Evolutionary conservation across 2,329 filamentous ascomycete species (phyloP), one percentile per base, ranked within the genome.

Genomic region (Achaetomium macrosporum): DNA sequence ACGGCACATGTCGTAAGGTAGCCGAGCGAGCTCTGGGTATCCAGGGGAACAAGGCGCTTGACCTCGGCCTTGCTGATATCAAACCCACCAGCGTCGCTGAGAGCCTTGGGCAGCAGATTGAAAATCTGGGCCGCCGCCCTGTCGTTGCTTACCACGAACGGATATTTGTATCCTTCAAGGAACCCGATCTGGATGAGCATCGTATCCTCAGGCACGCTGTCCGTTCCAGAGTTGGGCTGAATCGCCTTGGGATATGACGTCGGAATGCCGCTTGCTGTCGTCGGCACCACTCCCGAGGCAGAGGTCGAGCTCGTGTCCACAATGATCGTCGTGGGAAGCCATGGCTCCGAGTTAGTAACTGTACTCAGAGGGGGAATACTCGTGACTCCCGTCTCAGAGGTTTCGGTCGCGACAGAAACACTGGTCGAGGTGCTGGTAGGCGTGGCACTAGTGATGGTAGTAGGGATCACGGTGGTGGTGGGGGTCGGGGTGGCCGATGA

Each of bases 101-200:
- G 76, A 59, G 88, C 89, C 48, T 75, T 62, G 0, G 90, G 90
- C 4, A 96, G 74, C 59, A 82, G 87, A 49, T 81, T 72, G 73
- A 96, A 95, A 64, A 99, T 88, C 70, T 97, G 92, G 37, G 82
- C 82, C 5, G 89, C 87, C 16, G 90, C 87, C 58, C 85, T 77
- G 13, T 82, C 76, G 57, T 86, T 83, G 19, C 74, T 75, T 11
- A 86, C 84, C 29, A 97, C 87, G 65, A 95, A 96, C 9, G 79
- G 73, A 69, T 93, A 99, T 72, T 95, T 92, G 61, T 95, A 78
- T 1, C 81, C 79, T 64, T 83, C 86, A 48, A 82, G 74, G 77
- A 97, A 96, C 33, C 88, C 93, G 57, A 97, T 78, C 66, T 96
- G 90, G 61, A 96, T 85, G 61, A 88, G 71, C 4, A 81, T 83